Base-by-base conservation (phyloP, 495 filamentous ascomycete genomes). In the Penicillium cinerascens region DNA sequence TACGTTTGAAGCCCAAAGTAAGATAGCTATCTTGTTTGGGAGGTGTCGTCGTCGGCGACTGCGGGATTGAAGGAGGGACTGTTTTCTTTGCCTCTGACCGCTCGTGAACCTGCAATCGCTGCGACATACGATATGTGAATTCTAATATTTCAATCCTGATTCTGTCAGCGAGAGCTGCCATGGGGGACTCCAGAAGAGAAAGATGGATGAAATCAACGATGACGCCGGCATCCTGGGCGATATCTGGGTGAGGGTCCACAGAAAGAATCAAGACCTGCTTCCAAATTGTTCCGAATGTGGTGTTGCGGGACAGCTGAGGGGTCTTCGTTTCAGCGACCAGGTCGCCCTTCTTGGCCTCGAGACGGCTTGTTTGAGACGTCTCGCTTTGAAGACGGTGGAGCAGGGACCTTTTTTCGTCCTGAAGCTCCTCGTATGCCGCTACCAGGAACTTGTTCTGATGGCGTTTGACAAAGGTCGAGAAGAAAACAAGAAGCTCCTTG, bases 401-500 rank as follows among this genome's bases (percentile, higher is more conserved):
- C 15, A 85, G 62, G 47, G 83, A 83, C 45, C 87, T 86, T 58
- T 83, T 85, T 67, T 97, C 93, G 59, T 96, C 90, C 36, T 86
- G 69, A 51, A 97, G 73, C 58, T 96, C 91, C 60, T 97, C 93
- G 61, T 87, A 97, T 6, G 95, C 92, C 9, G 88, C 85, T 18
- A 97, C 91, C 42, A 95, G 58, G 59, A 99, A 95, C 58, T 93
- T 93, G 65, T 84, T 88, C 73, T 96, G 87, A 61, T 97, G 96
- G 27, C 92, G 84, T 52, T 87, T 81, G 29, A 96, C 87, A 54
- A 97, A 96, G 9, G 86, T 85, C 0, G 92, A 96, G 59, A 96
- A 89, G 76, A 96, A 97, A 35, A 97, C 87, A 3, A 96, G 72
- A 10, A 97, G 74, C 59, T 99, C 93, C 62, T 89, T 95, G 15